Evolutionary conservation across 169 alveolate genomes (phyloP), one percentile per base, ranked within the genome.

Genomic region (Plasmodium vivax): DNA sequence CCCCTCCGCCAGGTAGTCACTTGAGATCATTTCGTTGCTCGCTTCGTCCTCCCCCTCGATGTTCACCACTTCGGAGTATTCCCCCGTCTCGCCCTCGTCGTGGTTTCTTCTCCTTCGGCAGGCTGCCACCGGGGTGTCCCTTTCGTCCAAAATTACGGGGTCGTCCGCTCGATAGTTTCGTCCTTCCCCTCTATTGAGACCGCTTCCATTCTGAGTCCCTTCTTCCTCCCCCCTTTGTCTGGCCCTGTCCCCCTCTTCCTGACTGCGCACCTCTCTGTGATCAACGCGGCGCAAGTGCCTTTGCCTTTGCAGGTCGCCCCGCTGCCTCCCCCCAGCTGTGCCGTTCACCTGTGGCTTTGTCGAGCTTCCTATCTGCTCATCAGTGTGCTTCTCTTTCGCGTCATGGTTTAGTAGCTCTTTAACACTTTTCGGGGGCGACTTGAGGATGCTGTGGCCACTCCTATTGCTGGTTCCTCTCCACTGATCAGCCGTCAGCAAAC

Each of bases 281-380:
- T n/a, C 27, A 27, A 62, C 30, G 75, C 75, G 75, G 14, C 12
- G 75, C 4, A 62, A 23, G 36, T 62, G 12, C 23, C 56, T 9
- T 75, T 62, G 12, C 23, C 56, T 9, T 75, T 75, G 3, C n/a
- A 43, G 30, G 58, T 30, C 47, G 9, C 14, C 32, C 62, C 27
- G 32, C 56, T 43, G 83, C 27, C 16, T 75, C 56, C 56, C 56
- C 47, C 41, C n/a, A 4, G 8, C 27, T 16, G 83, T 75, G 32
- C 32, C 10, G 16, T 23, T 56, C 56, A 41, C 75, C 27, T 84
- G 68, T 36, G 75, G 36, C 75, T 85, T 85, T 9, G 54, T 41
- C 73, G 80, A 54, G 23, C 77, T 90, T 62, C 71, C 84, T 58
- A 90, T 56, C 51, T 82, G 62, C 47, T 90, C 91, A 58, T 79